These are phyloP conservation scores for Prunella vulgaris DNA, from an alignment of 257 asterid genomes.

Conservation along the genomic window DNA sequence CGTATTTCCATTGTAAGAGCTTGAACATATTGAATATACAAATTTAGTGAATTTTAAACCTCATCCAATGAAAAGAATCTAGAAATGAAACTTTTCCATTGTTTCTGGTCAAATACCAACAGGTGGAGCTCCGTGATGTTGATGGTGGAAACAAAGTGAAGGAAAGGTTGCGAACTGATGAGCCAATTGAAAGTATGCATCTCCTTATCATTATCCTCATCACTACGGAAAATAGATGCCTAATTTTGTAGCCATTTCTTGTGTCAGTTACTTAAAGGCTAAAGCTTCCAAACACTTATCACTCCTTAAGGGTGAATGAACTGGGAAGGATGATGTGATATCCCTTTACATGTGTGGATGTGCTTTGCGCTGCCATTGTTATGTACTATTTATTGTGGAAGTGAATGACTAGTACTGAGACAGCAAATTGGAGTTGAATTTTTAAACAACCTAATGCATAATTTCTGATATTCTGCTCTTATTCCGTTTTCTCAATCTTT, in stretches of 20 bases:
- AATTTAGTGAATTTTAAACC: neutral
- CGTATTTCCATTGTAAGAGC: neutral
- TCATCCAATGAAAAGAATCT: neutral
- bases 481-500: neutral
- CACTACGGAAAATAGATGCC: neutral
- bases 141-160: conserved; percentile 85
- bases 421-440: neutral
- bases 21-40: neutral
- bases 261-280: conserved; percentile 16
- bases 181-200: conserved; percentile 78
- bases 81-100: conserved; percentile 15
- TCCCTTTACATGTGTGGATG: neutral
- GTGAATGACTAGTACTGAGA: neutral
- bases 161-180: conserved; percentile 91
- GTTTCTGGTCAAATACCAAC: conserved; percentile 24
- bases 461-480: neutral
- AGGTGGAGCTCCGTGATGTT: conserved; percentile 98
- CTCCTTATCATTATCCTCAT: conserved; percentile 16
- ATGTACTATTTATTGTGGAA: neutral
- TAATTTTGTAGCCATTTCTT: conserved; percentile 5
- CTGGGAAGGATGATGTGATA: neutral
- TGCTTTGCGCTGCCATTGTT: too few relatives aligned
- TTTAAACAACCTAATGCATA: neutral
- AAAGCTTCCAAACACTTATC: conserved; percentile 10
- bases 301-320: neutral